phyloP scores from a whole-genome alignment of 768 basidiomycete genomes.

The Termitomyces sp. region DNA sequence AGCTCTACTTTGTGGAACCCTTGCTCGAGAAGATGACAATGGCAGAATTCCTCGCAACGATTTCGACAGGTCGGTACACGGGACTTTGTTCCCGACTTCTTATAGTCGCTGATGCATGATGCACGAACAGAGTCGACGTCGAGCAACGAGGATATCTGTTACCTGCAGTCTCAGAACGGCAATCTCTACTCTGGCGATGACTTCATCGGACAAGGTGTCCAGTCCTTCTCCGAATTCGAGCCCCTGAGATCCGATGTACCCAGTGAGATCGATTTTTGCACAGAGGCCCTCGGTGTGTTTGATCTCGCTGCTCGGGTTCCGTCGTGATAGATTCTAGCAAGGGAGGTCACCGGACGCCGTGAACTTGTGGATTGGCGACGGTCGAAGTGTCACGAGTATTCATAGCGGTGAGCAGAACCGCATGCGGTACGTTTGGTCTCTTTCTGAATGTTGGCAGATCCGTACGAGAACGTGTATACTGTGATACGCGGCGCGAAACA shows the following conservation, averaged over 20 bases:
- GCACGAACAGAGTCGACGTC: constrained; percentile 1
- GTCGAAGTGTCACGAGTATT: constrained; percentile 72
- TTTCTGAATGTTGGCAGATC: constrained; percentile 22
- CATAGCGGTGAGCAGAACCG: constrained; percentile 63
- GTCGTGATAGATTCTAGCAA: constrained; percentile 17
- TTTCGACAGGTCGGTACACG: constrained; percentile 24
- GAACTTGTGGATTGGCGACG: constrained; percentile 89
- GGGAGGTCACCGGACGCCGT: constrained; percentile 78
- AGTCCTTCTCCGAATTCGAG: constrained; percentile 51
- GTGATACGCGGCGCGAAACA: constrained; percentile 82
- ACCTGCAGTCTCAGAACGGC: constrained; percentile 91
- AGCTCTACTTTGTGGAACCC: constrained; percentile 74
- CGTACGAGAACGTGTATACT: constrained; percentile 92
- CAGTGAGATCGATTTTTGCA: constrained; percentile 66
- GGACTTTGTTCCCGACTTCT: background rate
- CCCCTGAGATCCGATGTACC: constrained; percentile 64
- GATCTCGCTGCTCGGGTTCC: background rate
- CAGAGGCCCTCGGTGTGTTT: constrained; percentile 67
- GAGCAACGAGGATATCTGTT: constrained; percentile 39
- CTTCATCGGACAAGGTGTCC: constrained; percentile 28
- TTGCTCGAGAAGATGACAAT: constrained; percentile 65
- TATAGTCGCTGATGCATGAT: background rate
- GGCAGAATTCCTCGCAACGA: constrained; percentile 39
- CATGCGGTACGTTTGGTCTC: background rate
- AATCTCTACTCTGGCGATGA: constrained; percentile 60